These are phyloP conservation scores for Penicillium sp. DNA, from an alignment of 2,329 filamentous ascomycete genomes.

Conservation along the genomic window DNA sequence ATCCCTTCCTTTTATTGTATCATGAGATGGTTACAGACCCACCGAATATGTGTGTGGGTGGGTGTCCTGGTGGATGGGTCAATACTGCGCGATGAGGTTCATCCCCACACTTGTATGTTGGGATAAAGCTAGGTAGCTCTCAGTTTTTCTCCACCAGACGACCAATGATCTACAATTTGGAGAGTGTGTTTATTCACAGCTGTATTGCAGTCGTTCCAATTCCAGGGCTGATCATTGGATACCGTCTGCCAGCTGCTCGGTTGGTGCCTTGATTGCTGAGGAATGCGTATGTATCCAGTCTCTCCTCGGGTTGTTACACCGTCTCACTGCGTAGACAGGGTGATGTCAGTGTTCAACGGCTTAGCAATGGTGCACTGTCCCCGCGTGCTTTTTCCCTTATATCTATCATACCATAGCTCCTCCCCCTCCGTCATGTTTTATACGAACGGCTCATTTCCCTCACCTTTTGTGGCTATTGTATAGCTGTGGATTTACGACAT, in stretches of 20 bases:
- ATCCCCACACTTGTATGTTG: background rate
- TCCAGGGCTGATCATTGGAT: background rate
- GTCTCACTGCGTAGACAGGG: slow-evolving; percentile 3
- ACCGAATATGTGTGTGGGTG: background rate
- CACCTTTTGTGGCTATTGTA: background rate
- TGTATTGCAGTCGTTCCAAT: background rate
- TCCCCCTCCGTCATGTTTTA: background rate
- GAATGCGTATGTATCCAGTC: slow-evolving; percentile 3
- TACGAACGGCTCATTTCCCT: background rate
- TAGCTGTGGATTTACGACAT: background rate
- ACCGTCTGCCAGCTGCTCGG: background rate
- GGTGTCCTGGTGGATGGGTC: background rate
- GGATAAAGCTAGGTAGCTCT: background rate
- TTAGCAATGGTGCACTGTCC: slow-evolving; percentile 4
- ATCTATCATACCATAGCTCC: slow-evolving; percentile 20
- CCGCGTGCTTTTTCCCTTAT: slow-evolving; percentile 10
- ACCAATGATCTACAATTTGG: background rate
- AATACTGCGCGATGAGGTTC: background rate
- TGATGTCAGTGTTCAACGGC: background rate
- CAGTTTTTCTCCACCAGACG: background rate
- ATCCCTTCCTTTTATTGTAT: background rate
- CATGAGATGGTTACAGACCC: background rate
- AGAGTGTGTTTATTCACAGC: background rate
- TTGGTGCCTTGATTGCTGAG: slow-evolving; percentile 11
- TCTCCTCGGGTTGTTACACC: slow-evolving; percentile 5